Base-by-base conservation (phyloP, 345 rosid species). In the Citrus trifoliata region DNA sequence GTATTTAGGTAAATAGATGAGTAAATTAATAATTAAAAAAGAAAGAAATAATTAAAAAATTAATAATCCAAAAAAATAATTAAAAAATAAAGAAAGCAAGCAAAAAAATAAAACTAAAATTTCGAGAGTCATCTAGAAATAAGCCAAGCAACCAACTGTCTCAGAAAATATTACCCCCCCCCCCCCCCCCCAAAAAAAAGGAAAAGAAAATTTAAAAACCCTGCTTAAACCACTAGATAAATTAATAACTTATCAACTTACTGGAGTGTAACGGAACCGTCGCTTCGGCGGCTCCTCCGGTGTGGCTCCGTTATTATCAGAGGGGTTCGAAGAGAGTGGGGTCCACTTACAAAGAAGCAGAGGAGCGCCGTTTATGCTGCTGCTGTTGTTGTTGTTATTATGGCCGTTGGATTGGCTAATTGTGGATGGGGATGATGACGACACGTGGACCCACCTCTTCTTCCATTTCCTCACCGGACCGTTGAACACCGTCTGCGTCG, bases 401-500 rank as follows among this genome's bases (percentile, higher is more conserved):
- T 80, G 84, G 86, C 64, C 85, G 87, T 89, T 88, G 83, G 89
- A 83, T 74, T 85, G 90, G 67, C 76, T 75, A 75, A 74, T 76
- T 85, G 77, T 84, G 51, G 88, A 16, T 18, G 83, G 27, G 3
- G 70, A 53, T 12, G 86, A 75, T 4, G 88, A 81, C 4, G 93
- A 80, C 71, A 96, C 94, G 84, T 95, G 95, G 83, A 96, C 97
- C 99, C 99, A 96, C 87, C 88, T 93, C 90, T 90, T 92, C 94
- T 89, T 96, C 99, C 99, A 94, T 88, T 87, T 92, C 84, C 98
- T 88, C 24, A 96, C 99, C 14, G 95, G 97, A 12, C 99, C 97
- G 79, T 84, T 94, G 80, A 96, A 91, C 67, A 93, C 94, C 30
- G 92, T 78, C 51, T 97, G 76, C 1, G 95, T 82, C 18, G 90